Percentiles rank a stretch among this genome's conserved stretches.
phyloP scores from a whole-genome alignment of 345 rosid species.

The Mercurialis annua region DNA sequence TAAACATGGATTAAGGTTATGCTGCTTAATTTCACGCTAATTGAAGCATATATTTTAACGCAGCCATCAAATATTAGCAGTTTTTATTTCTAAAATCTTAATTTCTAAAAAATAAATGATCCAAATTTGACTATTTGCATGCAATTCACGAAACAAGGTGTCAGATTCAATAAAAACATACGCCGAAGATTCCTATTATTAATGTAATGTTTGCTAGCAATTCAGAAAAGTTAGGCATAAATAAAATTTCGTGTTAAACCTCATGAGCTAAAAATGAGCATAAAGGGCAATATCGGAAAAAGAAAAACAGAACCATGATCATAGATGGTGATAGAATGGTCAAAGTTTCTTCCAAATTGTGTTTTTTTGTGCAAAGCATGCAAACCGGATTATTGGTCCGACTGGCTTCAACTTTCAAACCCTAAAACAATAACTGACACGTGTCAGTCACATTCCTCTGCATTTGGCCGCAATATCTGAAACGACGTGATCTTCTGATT shows the following conservation, averaged over 20 bases:
- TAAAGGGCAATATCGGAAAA: constrained; percentile 12
- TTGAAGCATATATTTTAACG: constrained; percentile 3
- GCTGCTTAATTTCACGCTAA: background rate
- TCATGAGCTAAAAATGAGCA: background rate
- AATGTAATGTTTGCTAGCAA: too few species aligned
- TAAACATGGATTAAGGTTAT: constrained; percentile 5
- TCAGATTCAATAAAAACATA: constrained; percentile 2
- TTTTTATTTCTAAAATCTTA: background rate
- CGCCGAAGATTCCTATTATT: background rate
- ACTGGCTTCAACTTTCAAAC: constrained; percentile 20
- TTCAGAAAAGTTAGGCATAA: background rate
- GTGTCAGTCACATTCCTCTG: constrained; percentile 57
- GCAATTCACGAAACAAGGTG: background rate
- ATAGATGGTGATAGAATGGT: constrained; percentile 45
- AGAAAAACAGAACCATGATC: background rate
- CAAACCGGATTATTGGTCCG: constrained; percentile 50
- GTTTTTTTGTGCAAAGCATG: constrained; percentile 55
- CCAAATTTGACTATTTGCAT: background rate
- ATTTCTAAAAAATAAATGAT: too few species aligned
- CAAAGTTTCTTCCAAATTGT: constrained; percentile 36
- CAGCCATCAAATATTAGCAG: constrained; percentile 9
- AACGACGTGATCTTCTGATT: constrained; percentile 39
- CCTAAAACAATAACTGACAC: constrained; percentile 29
- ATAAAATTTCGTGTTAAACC: background rate
- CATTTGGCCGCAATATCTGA: constrained; percentile 56